Base-by-base conservation (phyloP, 768 basidiomycete genomes). In the Suillus americanus region DNA sequence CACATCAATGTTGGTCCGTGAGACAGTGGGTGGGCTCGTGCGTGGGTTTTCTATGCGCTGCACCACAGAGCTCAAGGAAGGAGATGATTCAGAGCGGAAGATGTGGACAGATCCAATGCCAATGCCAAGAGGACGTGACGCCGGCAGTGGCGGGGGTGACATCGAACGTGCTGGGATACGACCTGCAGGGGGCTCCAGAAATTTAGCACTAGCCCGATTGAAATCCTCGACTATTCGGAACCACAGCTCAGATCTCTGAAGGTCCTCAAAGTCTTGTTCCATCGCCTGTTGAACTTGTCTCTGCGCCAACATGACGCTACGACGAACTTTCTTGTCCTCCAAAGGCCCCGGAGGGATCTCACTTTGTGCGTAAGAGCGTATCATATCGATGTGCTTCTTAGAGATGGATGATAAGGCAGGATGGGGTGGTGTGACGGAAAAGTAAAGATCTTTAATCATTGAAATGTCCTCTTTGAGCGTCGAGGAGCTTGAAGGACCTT, bases 221-320 rank as follows among this genome's bases (percentile, higher is more conserved):
- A 85, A 80, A 71, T 95, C 93, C 9, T 89, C 86, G 9, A 93
- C 80, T 2, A 93, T 95, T 57, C 94, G 91, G 78, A 95, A 93
- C 89, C 93, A 98, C 5, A 99, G 83, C 67, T 97, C 95, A 23
- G 92, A 94, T 65, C 87, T 81, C 70, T 89, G 86, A 71, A 99
- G 99, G 9, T 89, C 89, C 57, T 91, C 90, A 72, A 97, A 97
- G 73, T 97, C 95, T 59, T 90, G 90, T 66, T 92, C 89, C 94
- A 99, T 96, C 59, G 89, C 86, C 38, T 87, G 85, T 73, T 97
- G 92, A 1, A 96, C 88, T 68, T 96, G 91, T 66, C 83, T 79
- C 71, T 99, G 97, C 2, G 93, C 88, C 12, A 92, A 76, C 77
- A 98, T 86, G 35, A 99, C 89, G 63, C 89, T 90, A 53, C 85